These are phyloP conservation scores for Nothophaeocryptopus gaeumannii DNA, from an alignment of 2,329 filamentous ascomycete genomes.

Conservation along the genomic window DNA sequence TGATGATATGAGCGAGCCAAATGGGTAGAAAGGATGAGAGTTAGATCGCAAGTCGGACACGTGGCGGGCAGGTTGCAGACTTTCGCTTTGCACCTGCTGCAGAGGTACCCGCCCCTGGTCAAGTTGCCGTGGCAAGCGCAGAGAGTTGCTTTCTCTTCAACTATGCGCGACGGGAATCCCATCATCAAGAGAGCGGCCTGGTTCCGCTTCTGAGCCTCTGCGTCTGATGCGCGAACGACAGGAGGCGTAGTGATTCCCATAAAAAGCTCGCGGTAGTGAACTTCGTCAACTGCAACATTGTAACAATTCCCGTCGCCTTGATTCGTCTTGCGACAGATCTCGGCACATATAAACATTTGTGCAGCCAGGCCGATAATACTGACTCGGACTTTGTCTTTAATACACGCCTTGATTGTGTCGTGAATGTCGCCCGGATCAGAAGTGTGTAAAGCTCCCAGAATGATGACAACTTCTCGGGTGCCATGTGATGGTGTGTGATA, in stretches of 20 bases:
- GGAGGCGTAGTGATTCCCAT: slow-evolving; percentile 87
- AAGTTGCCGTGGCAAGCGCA: slow-evolving; percentile 90
- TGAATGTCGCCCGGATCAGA: slow-evolving; percentile 95
- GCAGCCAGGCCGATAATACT: slow-evolving; percentile 87
- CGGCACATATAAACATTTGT: slow-evolving; percentile 86
- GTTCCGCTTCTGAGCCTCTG: slow-evolving; percentile 38
- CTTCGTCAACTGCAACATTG: slow-evolving; percentile 79
- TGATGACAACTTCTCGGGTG: slow-evolving; percentile 85
- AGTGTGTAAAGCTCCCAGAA: slow-evolving; percentile 86
- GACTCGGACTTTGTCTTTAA: slow-evolving; percentile 80
- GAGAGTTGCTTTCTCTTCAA: slow-evolving; percentile 69
- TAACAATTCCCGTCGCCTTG: slow-evolving; percentile 73
- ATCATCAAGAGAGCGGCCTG: slow-evolving; percentile 77
- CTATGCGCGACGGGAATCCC: slow-evolving; percentile 88
- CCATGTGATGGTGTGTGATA: slow-evolving; percentile 92
- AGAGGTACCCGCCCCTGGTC: slow-evolving; percentile 80
- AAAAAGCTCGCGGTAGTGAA: slow-evolving; percentile 84
- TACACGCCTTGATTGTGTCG: slow-evolving; percentile 75
- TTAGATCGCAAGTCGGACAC: slow-evolving; percentile 87
- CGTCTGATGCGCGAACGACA: slow-evolving; percentile 59
- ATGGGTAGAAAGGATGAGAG: slow-evolving; percentile 90
- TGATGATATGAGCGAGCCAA: slow-evolving; percentile 91
- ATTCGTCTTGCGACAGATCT: slow-evolving; percentile 86
- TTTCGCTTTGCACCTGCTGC: slow-evolving; percentile 82
- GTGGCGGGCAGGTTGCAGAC: slow-evolving; percentile 88